A percentile compares a stretch with the other conserved stretches of the same genome.
Evolutionary conservation across 1,284 basidiomycete species (phyloP).

Genomic region (Cryptococcus sp.): DNA sequence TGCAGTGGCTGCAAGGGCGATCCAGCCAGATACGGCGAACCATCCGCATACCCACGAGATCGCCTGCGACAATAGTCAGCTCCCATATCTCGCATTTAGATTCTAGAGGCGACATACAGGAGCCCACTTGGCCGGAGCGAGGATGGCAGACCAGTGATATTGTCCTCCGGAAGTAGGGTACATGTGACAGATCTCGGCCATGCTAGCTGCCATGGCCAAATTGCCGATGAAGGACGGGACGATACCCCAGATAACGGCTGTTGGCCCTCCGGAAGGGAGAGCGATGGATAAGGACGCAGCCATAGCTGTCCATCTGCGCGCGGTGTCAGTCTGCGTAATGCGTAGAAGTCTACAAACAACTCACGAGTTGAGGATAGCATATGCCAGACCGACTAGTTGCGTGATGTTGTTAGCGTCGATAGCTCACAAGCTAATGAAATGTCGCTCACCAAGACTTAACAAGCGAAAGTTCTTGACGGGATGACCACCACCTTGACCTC

Average conservation of each 20-base stretch:
- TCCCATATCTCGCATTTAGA: neutral
- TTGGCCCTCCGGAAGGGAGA: conserved; percentile 48
- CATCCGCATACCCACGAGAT: conserved; percentile 38
- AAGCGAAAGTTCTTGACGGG: conserved; percentile 26
- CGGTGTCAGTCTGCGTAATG: neutral
- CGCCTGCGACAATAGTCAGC: conserved; percentile 9
- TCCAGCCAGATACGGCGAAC: conserved; percentile 49
- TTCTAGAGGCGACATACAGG: conserved; percentile 17
- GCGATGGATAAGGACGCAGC: conserved; percentile 29
- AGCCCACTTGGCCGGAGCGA: conserved; percentile 38
- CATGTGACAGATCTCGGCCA: conserved; percentile 49
- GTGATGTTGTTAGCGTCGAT: neutral
- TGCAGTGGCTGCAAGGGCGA: conserved; percentile 46
- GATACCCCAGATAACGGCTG: conserved; percentile 52
- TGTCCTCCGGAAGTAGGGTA: conserved; percentile 49
- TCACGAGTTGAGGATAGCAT: conserved; percentile 32
- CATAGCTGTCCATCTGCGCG: conserved; percentile 29
- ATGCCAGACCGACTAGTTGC: conserved; percentile 29
- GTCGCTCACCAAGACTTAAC: conserved; percentile 24
- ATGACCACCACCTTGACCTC: neutral
- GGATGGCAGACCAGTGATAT: conserved; percentile 50
- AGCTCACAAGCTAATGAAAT: neutral
- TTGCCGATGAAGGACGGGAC: conserved; percentile 45
- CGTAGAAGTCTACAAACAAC: neutral
- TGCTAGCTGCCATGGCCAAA: conserved; percentile 42